Evolutionary conservation across 805 yeast species (phyloP).

Genomic region (Hanseniaspora occidentalis): DNA sequence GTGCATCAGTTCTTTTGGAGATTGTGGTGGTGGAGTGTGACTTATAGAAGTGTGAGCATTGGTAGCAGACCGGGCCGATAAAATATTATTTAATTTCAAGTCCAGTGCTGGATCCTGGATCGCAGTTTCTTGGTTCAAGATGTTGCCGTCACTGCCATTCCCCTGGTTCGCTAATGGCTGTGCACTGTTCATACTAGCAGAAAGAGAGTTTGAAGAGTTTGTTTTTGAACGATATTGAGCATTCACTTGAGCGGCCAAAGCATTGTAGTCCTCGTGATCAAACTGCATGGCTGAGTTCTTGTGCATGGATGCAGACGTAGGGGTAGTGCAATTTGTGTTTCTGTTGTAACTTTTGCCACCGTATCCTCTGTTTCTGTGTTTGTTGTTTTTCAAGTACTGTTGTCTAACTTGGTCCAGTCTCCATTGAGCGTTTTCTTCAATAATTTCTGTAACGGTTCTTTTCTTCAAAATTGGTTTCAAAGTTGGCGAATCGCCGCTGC

Average conservation of each 20-base stretch:
- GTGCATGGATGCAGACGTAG: neutral
- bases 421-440: conserved; percentile 26
- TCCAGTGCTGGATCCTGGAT: too few relatives aligned
- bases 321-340: neutral
- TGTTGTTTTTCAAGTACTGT: conserved; percentile 88
- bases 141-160: too few relatives aligned
- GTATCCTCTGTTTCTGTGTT: conserved; percentile 33
- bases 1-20: neutral
- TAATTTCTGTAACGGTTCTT: conserved; percentile 72
- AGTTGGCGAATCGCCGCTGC: conserved; percentile 15
- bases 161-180: too few relatives aligned
- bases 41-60: too few relatives aligned
- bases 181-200: too few relatives aligned
- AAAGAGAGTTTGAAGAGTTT: neutral
- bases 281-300: conserved; percentile 4
- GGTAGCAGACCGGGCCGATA: too few relatives aligned
- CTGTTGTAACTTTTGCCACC: neutral
- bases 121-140: too few relatives aligned
- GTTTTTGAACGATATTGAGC: conserved; percentile 19
- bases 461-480: conserved; percentile 83
- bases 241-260: conserved; percentile 25
- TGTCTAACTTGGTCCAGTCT: conserved; percentile 41
- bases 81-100: too few relatives aligned
- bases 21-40: neutral
- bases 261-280: conserved; percentile 23